Evolutionary conservation across 1,139 yeast genomes (phyloP).

Genomic region (Suhomyces wounanorum): DNA sequence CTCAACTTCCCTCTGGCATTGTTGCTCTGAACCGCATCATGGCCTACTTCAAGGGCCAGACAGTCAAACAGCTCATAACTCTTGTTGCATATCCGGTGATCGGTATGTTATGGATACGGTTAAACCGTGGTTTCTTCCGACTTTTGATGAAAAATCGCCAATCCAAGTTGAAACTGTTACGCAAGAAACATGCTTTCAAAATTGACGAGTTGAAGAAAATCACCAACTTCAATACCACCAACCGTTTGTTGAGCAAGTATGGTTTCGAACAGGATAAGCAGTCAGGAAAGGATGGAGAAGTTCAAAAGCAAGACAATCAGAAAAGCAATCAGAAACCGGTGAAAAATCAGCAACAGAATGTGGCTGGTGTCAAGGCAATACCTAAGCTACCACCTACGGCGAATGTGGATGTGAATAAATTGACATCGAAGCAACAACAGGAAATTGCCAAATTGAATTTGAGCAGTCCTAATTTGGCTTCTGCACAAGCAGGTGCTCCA

Average conservation of each 20-base stretch:
- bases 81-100: slow-evolving; percentile 30
- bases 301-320: neutral
- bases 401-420: neutral
- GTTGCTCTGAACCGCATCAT: slow-evolving; percentile 23
- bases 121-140: slow-evolving; percentile 27
- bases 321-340: neutral
- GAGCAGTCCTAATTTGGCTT: neutral
- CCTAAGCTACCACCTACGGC: slow-evolving; percentile 1
- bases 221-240: slow-evolving; percentile 78
- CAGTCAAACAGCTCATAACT: slow-evolving; percentile 20
- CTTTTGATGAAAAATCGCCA: slow-evolving; percentile 26
- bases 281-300: neutral
- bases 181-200: slow-evolving; percentile 57
- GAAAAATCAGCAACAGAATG: neutral
- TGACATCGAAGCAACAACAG: slow-evolving; percentile 4
- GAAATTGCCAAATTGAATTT: slow-evolving; percentile 10
- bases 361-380: neutral
- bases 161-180: slow-evolving; percentile 30
- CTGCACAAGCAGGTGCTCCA: neutral
- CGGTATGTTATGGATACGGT: slow-evolving; percentile 22
- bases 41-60: slow-evolving; percentile 29
- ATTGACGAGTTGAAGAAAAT: slow-evolving; percentile 74
- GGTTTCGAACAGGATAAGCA: slow-evolving; percentile 43
- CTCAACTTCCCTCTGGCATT: slow-evolving; percentile 23
- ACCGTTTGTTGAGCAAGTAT: slow-evolving; percentile 67